phyloP scores from a whole-genome alignment of 2,329 filamentous ascomycete genomes.

The Aspergillus tubingensis region DNA sequence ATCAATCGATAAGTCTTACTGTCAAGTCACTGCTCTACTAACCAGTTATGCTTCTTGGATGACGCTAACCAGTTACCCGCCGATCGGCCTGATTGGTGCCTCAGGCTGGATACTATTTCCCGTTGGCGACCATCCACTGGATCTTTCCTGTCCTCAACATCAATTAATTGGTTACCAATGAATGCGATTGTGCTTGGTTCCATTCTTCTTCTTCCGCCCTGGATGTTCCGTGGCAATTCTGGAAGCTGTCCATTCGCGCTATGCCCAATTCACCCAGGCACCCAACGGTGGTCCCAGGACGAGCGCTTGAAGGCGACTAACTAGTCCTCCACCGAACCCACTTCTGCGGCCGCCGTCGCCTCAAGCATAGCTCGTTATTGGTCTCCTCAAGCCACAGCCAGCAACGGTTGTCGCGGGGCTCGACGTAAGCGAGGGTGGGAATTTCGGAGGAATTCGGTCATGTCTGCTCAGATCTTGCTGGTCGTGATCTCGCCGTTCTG shows the following conservation, averaged over 20 bases:
- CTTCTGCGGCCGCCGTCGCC: slow-evolving; percentile 1
- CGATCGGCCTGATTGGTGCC: not conserved
- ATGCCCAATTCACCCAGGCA: too few relatives aligned
- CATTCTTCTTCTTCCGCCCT: not conserved
- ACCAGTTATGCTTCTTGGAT: not conserved
- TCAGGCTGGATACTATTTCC: not conserved
- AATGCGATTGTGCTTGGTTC: not conserved
- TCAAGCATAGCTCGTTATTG: slow-evolving; percentile 1
- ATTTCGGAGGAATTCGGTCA: slow-evolving; percentile 35
- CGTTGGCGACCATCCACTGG: not conserved
- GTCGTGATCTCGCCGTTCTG: slow-evolving; percentile 29
- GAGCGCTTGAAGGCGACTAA: not conserved
- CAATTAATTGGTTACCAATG: too few relatives aligned
- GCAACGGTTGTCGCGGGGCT: slow-evolving; percentile 5
- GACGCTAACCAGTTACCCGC: not conserved
- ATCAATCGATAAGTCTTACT: too few relatives aligned
- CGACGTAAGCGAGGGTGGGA: slow-evolving; percentile 19
- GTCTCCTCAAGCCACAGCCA: not conserved
- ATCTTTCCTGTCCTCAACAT: not conserved
- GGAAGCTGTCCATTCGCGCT: not conserved
- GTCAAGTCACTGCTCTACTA: too few relatives aligned
- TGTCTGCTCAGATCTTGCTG: slow-evolving; percentile 32
- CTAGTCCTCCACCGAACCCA: not conserved
- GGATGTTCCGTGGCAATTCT: not conserved
- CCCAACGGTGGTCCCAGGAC: too few relatives aligned